Evolutionary conservation across 2,329 filamentous ascomycete genomes (phyloP).

Genomic region (Ophiostoma piceae): DNA sequence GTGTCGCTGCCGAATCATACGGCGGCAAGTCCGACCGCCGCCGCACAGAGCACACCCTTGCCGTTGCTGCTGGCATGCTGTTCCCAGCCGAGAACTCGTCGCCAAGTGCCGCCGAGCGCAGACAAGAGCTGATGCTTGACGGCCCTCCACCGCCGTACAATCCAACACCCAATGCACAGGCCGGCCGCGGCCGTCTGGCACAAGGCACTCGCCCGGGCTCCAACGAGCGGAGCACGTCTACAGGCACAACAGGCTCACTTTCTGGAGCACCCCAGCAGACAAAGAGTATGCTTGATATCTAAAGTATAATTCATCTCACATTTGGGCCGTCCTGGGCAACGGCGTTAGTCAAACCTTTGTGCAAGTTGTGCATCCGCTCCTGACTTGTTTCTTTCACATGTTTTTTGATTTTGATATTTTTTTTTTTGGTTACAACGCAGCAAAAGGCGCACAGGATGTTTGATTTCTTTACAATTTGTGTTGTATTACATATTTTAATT

Average conservation of each 20-base stretch:
- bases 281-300: constrained; percentile 55
- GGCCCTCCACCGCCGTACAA: constrained; percentile 43
- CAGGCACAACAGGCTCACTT: constrained; percentile 44
- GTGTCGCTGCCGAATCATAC: constrained; percentile 33
- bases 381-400: not conserved
- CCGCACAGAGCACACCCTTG: constrained; percentile 41
- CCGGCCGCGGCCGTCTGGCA: constrained; percentile 28
- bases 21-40: constrained; percentile 42
- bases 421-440: not conserved
- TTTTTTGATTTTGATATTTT: not conserved
- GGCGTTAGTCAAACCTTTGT: not conserved
- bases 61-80: constrained; percentile 43
- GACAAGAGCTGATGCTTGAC: constrained; percentile 41
- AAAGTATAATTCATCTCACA: not conserved
- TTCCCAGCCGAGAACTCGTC: constrained; percentile 41
- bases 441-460: not conserved
- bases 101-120: constrained; percentile 33
- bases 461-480: not conserved
- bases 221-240: constrained; percentile 42
- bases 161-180: constrained; percentile 27
- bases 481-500: not conserved
- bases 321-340: not conserved
- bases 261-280: constrained; percentile 49
- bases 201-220: constrained; percentile 31
- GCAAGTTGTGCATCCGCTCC: no score